Evolutionary conservation across 331 rosid species (phyloP).

Genomic region (Pyracantha coccinea): DNA sequence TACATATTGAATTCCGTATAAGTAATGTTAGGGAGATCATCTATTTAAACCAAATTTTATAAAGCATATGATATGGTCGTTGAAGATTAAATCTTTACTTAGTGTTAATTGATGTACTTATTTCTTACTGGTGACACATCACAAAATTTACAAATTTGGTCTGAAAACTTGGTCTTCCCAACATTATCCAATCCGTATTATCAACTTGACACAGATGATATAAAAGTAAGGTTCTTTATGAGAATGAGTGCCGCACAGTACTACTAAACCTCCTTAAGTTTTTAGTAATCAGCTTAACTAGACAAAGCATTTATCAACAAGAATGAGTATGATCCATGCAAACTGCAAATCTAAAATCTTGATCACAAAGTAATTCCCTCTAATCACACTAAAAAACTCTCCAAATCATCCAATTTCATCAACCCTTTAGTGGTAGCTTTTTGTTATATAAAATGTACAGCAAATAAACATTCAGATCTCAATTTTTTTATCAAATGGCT

Average conservation of each 20-base stretch:
- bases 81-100: too few species aligned
- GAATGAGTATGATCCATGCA: constrained; percentile 11
- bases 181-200: too few species aligned
- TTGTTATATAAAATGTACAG: not conserved
- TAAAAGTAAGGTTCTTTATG: not conserved
- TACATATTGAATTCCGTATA: too few species aligned
- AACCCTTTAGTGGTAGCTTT: not conserved
- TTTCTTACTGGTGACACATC: too few species aligned
- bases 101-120: too few species aligned
- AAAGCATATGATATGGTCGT: too few species aligned
- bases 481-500: constrained; percentile 18
- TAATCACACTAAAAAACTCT: not conserved
- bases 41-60: too few species aligned
- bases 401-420: not conserved
- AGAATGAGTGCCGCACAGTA: not conserved
- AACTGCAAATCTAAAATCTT: constrained; percentile 6
- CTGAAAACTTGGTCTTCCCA: too few species aligned
- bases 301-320: not conserved
- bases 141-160: too few species aligned
- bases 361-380: not conserved
- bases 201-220: too few species aligned
- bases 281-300: not conserved
- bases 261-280: not conserved
- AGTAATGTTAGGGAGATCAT: too few species aligned
- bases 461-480: not conserved